Evolutionary conservation across 345 rosid species (phyloP).

Genomic region (Eucalyptus sideroxylon): DNA sequence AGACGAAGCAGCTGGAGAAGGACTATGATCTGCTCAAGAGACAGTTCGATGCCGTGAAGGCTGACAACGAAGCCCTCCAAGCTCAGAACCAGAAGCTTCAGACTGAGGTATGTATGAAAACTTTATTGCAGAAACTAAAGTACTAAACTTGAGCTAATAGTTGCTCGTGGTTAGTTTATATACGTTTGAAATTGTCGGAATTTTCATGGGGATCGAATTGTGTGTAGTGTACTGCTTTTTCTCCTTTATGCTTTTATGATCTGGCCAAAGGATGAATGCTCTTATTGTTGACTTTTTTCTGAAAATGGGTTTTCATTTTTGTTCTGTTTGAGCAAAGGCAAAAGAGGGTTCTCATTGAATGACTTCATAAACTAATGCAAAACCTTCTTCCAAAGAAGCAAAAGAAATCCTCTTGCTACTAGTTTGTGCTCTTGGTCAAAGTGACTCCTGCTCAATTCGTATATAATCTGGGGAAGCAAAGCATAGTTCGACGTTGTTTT

Average conservation of each 20-base stretch:
- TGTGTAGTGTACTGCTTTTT: neutral
- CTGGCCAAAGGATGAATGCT: neutral
- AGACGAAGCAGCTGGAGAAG: conserved; percentile 93
- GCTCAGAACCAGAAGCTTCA: conserved; percentile 83
- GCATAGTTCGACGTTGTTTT: neutral
- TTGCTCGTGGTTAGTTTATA: neutral
- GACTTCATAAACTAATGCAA: neutral
- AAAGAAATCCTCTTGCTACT: neutral
- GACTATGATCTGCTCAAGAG: conserved; percentile 80
- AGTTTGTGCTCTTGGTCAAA: neutral
- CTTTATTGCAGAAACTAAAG: neutral
- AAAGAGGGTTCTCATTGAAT: neutral
- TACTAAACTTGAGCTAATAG: neutral
- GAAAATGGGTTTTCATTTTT: neutral
- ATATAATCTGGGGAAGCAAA: neutral
- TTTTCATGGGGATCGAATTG: neutral
- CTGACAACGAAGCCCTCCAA: conserved; percentile 72
- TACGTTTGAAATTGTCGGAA: neutral
- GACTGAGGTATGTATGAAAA: conserved; percentile 41
- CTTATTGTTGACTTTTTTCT: neutral
- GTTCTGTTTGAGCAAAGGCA: neutral
- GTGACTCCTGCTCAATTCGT: neutral
- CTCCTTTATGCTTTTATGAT: neutral
- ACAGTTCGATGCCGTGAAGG: conserved; percentile 70
- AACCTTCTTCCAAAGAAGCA: neutral